Percentiles rank a stretch among this genome's conserved stretches.
These are phyloP conservation scores for Irpex rosettiformis DNA, from an alignment of 1,284 basidiomycete genomes.

Conservation along the genomic window DNA sequence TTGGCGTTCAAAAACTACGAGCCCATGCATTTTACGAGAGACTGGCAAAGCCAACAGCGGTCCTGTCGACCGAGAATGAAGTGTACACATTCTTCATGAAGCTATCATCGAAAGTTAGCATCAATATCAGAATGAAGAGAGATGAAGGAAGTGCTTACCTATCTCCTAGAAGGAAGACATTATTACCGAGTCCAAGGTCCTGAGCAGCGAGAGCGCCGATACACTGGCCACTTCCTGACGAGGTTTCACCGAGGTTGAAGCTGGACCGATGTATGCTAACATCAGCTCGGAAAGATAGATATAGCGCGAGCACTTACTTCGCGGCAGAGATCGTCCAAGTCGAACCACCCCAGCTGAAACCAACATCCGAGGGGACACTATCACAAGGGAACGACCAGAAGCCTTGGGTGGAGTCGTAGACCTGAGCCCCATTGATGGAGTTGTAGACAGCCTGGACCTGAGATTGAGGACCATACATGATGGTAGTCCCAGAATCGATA, in stretches of 20 bases:
- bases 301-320: background rate
- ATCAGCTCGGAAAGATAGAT: background rate
- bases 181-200: slow-evolving; percentile 18
- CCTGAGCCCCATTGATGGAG: slow-evolving; percentile 37
- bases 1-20: background rate
- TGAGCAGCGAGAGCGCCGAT: slow-evolving; percentile 25
- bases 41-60: slow-evolving; percentile 21
- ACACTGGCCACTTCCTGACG: slow-evolving; percentile 19
- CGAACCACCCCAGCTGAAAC: slow-evolving; percentile 31
- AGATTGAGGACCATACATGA: slow-evolving; percentile 47
- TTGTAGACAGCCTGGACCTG: slow-evolving; percentile 42
- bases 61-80: slow-evolving; percentile 17
- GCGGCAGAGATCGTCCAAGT: slow-evolving; percentile 17
- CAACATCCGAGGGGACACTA: slow-evolving; percentile 20
- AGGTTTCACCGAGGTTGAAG: slow-evolving; percentile 25
- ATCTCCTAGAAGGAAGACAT: slow-evolving; percentile 26
- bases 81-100: slow-evolving; percentile 26
- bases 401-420: slow-evolving; percentile 24
- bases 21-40: background rate
- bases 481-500: slow-evolving; percentile 44
- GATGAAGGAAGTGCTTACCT: slow-evolving; percentile 8
- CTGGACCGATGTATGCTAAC: slow-evolving; percentile 14
- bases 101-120: slow-evolving; percentile 1
- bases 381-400: slow-evolving; percentile 30
- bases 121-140: background rate